Base-by-base conservation (phyloP, 1,284 basidiomycete species). In the Pascua sp. region DNA sequence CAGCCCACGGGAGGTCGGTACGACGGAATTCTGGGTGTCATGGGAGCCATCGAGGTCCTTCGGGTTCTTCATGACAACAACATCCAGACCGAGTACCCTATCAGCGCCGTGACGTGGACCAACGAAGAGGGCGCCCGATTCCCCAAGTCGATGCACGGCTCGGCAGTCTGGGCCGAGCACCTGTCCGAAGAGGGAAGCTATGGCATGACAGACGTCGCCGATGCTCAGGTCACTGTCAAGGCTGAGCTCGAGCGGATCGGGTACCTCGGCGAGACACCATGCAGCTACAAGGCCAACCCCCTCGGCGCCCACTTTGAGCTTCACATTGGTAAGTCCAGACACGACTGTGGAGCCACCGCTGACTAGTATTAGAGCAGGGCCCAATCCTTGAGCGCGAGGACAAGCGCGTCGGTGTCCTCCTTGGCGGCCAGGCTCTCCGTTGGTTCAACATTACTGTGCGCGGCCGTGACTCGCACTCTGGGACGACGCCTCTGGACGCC, bases 221-320 rank as follows among this genome's bases (percentile, higher is more conserved):
- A 63, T 48, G 13, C 36, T 2, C 37, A 47, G 17, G 51, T 61
- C 38, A 60, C 55, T 0, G 47, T 60, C 12, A 42, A 38, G 16
- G 12, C 53, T 9, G 67, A 69, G 55, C 59, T 68, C 10, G 52
- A 59, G 50, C 53, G 59, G 11, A 63, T 64, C 44, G 61, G 64
- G 4, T 67, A 65, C 56, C 47, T 60, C 44, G 67, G 67, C 43
- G 47, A 32, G 8, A 57, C 49, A 12, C 57, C 60, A 1, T 60
- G 55, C 44, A 40, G 42, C 17, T 47, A 58, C 60, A n/a, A 53
- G 18, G 17, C 46, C 2, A 63, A 54, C 50, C 65, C 63, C 4
- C 59, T 71, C 45, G 62, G 48, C 24, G 68, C 68, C 8, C 69
- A 71, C 54, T 71, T 70, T 54, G 69, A 71, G 61, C 48, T 70